phyloP scores from a whole-genome alignment of 306 rosid species.

The Sicyos baderoa region DNA sequence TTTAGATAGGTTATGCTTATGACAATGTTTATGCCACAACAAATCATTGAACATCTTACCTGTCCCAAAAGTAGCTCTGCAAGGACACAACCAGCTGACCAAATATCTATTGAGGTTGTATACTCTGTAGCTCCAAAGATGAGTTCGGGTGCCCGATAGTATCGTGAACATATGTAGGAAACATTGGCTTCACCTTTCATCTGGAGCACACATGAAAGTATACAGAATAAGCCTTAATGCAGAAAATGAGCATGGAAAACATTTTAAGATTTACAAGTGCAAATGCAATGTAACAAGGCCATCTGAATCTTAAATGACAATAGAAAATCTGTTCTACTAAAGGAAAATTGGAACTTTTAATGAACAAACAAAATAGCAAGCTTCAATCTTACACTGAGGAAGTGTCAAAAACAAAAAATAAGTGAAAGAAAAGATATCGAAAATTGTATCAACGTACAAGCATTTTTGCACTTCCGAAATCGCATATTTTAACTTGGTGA shows the following conservation, averaged over 20 bases:
- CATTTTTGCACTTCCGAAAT: constrained; percentile 96
- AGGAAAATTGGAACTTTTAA: background rate
- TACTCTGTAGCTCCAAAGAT: constrained; percentile 97
- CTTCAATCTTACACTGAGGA: background rate
- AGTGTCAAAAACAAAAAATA: background rate
- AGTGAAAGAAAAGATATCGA: constrained; percentile 14
- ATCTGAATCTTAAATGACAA: background rate
- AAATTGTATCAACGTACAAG: constrained; percentile 47
- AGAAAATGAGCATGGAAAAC: background rate
- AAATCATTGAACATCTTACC: constrained; percentile 36
- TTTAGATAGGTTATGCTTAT: background rate
- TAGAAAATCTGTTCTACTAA: background rate
- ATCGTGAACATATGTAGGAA: constrained; percentile 89
- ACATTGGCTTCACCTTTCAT: constrained; percentile 88
- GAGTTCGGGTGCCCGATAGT: constrained; percentile 94
- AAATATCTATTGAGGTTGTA: constrained; percentile 88
- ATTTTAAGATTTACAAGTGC: background rate
- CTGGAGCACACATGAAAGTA: constrained; percentile 30
- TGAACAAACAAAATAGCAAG: background rate
- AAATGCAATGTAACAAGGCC: background rate
- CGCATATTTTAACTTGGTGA: constrained; percentile 92
- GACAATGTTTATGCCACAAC: background rate
- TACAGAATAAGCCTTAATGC: constrained; percentile 13
- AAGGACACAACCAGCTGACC: constrained; percentile 99
- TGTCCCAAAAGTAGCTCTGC: constrained; percentile 97